Percentiles rank a stretch among this genome's conserved stretches.
phyloP scores from a whole-genome alignment of 495 filamentous ascomycete species.

The Amniculicola lignicola region DNA sequence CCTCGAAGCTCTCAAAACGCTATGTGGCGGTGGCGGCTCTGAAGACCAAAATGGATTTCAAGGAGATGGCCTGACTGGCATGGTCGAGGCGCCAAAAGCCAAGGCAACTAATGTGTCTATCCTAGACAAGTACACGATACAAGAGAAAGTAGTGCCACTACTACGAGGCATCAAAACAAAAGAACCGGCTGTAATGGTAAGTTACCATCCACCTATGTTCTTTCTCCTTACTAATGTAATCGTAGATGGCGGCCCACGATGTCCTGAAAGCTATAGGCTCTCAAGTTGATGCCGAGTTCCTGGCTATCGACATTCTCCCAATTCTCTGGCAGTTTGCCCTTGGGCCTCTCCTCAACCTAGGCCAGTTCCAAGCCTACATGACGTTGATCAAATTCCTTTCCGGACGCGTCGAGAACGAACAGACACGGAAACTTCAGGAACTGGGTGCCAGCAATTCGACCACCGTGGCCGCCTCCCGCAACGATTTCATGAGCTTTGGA shows the following conservation, averaged over 20 bases:
- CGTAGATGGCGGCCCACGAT: conserved; percentile 72
- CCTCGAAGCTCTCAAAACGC: conserved; percentile 80
- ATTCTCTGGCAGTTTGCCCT: conserved; percentile 89
- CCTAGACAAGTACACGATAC: conserved; percentile 94
- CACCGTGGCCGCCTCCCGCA: conserved; percentile 41
- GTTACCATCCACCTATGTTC: background rate
- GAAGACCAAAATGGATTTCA: conserved; percentile 42
- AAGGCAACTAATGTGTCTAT: conserved; percentile 61
- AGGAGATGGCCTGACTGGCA: conserved; percentile 70
- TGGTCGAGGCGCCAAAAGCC: conserved; percentile 48
- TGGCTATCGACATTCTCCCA: conserved; percentile 86
- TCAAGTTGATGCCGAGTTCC: conserved; percentile 84
- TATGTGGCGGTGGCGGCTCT: conserved; percentile 68
- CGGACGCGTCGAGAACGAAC: conserved; percentile 76
- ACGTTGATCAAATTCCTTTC: conserved; percentile 77
- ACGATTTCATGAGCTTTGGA: conserved; percentile 60
- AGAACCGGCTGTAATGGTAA: conserved; percentile 85
- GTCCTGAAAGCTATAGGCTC: conserved; percentile 80
- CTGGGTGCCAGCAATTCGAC: conserved; percentile 51
- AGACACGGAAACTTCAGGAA: conserved; percentile 81
- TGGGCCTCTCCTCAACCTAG: conserved; percentile 79
- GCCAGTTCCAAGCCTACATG: conserved; percentile 89
- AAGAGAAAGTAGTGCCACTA: conserved; percentile 90
- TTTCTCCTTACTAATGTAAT: background rate
- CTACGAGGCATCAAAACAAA: conserved; percentile 94